Evolutionary conservation across 176 grass and related monocot species (phyloP), one percentile per base, ranked within the genome.

Genomic region (Paspalum vaginatum): DNA sequence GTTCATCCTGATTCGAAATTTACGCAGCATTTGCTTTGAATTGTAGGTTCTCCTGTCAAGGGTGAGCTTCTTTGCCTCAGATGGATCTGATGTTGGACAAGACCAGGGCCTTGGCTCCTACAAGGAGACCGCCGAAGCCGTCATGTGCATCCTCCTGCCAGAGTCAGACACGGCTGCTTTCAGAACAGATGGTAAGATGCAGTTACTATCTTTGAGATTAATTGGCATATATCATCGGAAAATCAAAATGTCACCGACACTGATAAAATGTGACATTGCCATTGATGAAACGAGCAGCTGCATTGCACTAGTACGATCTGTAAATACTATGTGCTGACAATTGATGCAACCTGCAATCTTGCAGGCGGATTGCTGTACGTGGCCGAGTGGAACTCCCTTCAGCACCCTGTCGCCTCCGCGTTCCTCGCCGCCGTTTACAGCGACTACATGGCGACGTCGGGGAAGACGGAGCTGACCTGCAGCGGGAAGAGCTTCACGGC

Each of bases 11-110:
- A 57, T 45, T 39, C n/a, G 26, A 76, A 52, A 1, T 49, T 39
- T 68, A 38, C 7, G 7, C 11, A 38, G 5, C 17, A 9, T 38
- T 37, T 39, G 4, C 20, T 4, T 72, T 72, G 22, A 9, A 9
- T 17, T 54, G 38, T 46, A 97, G 93, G 93, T 97, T 77, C 93
- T 97, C 20, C 14, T 97, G 84, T 97, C 93, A 44, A 88, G 93
- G 83, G 77, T 89, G 15, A 58, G 61, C 41, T 93, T 90, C 86
- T 97, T 97, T 64, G 79, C 87, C 0, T 72, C 88, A 5, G 40
- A 85, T 22, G 76, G 53, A 48, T 86, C 82, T 39, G 68, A 87
- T 4, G 79, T 38, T 76, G 48, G 4, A 61, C 21, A 86, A 72
- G 64, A 76, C 24, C 50, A 78, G 27, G 83, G 58, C 7, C 90